These are phyloP conservation scores for Chalaropsis ovoidea DNA, from an alignment of 2,329 filamentous ascomycete species.

Conservation along the genomic window DNA sequence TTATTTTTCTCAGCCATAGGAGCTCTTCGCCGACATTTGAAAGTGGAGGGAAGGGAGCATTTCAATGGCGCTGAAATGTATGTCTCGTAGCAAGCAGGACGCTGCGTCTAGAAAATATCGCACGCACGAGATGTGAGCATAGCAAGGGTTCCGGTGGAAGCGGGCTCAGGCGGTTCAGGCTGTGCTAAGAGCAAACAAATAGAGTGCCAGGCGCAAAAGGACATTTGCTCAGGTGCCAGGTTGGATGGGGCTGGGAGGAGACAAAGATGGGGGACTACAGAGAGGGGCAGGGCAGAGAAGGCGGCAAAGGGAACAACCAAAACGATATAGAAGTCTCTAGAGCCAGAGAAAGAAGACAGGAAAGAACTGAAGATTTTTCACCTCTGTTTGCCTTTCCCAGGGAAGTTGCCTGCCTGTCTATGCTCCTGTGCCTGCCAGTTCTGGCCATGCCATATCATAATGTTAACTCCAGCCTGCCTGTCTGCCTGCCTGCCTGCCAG, in stretches of 20 bases:
- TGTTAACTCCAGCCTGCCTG: neutral
- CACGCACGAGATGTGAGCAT: neutral
- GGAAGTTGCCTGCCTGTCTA: too few relatives aligned
- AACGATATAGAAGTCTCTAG: neutral
- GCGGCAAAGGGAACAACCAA: neutral
- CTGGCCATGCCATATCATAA: too few relatives aligned
- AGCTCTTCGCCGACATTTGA: neutral
- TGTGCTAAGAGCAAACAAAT: neutral
- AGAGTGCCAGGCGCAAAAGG: neutral
- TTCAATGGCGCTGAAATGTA: neutral
- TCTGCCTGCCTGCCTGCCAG: neutral
- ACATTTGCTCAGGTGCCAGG: neutral
- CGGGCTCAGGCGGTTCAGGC: neutral
- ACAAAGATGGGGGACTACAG: too few relatives aligned
- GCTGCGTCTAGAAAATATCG: constrained; percentile 1
- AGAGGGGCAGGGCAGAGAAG: neutral
- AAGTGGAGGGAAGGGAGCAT: neutral
- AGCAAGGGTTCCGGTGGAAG: neutral
- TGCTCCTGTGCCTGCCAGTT: too few relatives aligned
- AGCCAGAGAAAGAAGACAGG: neutral
- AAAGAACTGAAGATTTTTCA: neutral
- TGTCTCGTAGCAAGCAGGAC: neutral
- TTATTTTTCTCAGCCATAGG: neutral
- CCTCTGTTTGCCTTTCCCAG: too few relatives aligned
- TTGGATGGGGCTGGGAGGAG: too few relatives aligned